Conservation (phyloP, 495 filamentous ascomycete species). For the Venustampulla echinocandica region DNA sequence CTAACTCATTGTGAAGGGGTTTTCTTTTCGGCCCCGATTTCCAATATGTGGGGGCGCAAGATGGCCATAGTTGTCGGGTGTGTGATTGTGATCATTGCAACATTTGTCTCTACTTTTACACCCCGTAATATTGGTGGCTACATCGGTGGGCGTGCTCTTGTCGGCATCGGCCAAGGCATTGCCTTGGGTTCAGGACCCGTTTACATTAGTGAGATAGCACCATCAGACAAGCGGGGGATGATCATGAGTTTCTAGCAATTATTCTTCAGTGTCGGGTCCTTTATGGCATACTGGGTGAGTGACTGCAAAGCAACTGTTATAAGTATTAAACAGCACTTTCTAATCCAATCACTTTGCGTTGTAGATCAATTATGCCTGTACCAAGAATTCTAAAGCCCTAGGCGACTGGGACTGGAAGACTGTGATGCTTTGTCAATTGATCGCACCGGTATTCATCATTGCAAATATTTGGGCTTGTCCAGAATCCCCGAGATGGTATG, state of each 20-base stretch:
- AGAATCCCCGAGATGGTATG: background rate
- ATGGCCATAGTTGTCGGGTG: constrained; percentile 48
- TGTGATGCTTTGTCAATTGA: constrained; percentile 49
- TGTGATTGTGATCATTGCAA: constrained; percentile 47
- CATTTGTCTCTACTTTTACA: constrained; percentile 52
- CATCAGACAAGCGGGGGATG: constrained; percentile 48
- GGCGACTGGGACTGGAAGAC: constrained; percentile 53
- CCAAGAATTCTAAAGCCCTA: constrained; percentile 47
- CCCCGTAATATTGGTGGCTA: constrained; percentile 47
- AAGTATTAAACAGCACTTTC: too few relatives aligned
- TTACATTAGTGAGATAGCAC: constrained; percentile 59
- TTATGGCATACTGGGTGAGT: constrained; percentile 75
- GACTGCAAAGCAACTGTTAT: constrained; percentile 30
- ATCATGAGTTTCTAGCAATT: constrained; percentile 69
- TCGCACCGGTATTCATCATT: background rate
- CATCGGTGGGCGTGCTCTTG: constrained; percentile 38
- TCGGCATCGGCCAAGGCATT: constrained; percentile 54
- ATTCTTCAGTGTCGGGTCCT: constrained; percentile 70
- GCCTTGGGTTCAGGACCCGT: constrained; percentile 46
- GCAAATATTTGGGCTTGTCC: background rate
- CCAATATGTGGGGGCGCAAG: constrained; percentile 48
- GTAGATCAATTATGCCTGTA: background rate
- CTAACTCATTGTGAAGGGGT: background rate
- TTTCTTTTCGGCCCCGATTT: background rate
- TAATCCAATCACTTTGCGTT: too few relatives aligned